Evolutionary conservation across 139 green algal species (phyloP).

Genomic region (Chlorella sp.): DNA sequence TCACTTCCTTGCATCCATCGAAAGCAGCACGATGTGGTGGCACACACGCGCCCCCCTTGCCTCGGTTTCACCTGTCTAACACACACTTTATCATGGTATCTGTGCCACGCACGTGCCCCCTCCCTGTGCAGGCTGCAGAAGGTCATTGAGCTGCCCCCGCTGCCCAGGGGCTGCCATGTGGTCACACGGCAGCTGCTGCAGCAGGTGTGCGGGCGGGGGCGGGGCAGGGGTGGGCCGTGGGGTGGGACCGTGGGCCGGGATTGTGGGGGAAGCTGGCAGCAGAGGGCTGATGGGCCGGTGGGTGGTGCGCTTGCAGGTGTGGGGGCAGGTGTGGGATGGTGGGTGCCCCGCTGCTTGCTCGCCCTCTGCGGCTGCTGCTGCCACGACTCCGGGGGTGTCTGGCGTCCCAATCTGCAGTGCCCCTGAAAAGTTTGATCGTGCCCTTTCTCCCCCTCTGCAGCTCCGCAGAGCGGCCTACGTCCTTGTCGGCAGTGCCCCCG

Average conservation of each 20-base stretch:
- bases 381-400: no score
- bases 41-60: not conserved
- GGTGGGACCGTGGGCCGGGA: not conserved
- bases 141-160: slow-evolving; percentile 52
- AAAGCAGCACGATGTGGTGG: not conserved
- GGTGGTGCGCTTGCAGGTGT: no score
- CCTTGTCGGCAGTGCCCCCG: no score
- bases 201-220: slow-evolving; percentile 43
- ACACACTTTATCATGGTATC: not conserved
- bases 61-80: not conserved
- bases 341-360: not conserved
- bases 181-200: slow-evolving; percentile 72
- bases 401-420: no score
- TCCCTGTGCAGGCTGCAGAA: slow-evolving; percentile 46
- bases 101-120: not conserved
- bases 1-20: not conserved
- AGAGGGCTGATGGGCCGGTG: not conserved
- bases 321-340: not conserved
- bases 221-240: no score
- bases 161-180: slow-evolving; percentile 74
- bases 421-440: no score
- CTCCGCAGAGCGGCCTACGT: no score
- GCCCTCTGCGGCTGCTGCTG: no score
- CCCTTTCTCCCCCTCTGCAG: no score
- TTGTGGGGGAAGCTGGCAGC: not conserved